Evolutionary conservation across 2,329 filamentous ascomycete species (phyloP).

Genomic region (Geosmithia putterillii): DNA sequence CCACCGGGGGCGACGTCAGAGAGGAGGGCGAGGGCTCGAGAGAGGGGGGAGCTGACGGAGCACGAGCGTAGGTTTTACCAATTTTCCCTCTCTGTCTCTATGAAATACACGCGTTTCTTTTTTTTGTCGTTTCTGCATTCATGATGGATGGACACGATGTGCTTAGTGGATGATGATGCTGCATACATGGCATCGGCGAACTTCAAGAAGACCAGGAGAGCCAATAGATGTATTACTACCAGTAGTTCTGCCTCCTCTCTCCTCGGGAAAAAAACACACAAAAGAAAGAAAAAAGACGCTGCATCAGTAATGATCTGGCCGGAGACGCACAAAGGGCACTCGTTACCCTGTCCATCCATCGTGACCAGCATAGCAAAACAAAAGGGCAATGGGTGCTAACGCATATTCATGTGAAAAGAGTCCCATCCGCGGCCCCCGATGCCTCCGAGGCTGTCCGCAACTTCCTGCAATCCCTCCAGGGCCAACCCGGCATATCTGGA

Average conservation of each 20-base stretch:
- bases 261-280: too few species aligned
- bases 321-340: slow-evolving; percentile 3
- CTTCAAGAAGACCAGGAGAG: slow-evolving; percentile 4
- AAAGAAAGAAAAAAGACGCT: slow-evolving; percentile 13
- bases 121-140: too few species aligned
- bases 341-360: background rate
- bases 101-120: background rate
- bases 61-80: slow-evolving; percentile 99
- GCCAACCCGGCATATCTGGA: slow-evolving; percentile 27
- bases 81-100: slow-evolving; percentile 9
- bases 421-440: slow-evolving; percentile 47
- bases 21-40: slow-evolving; percentile 80
- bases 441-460: slow-evolving; percentile 73
- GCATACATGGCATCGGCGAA: background rate
- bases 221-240: slow-evolving; percentile 19
- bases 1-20: slow-evolving; percentile 82
- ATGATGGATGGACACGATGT: background rate
- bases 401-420: slow-evolving; percentile 33
- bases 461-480: slow-evolving; percentile 72
- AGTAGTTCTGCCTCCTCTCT: slow-evolving; percentile 10
- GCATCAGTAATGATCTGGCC: slow-evolving; percentile 6
- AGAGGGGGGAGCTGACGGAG: slow-evolving; percentile 91
- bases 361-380: background rate
- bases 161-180: background rate
- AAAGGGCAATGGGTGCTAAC: background rate